phyloP scores from a whole-genome alignment of 805 yeast genomes.

The Hanseniaspora nectarophila region DNA sequence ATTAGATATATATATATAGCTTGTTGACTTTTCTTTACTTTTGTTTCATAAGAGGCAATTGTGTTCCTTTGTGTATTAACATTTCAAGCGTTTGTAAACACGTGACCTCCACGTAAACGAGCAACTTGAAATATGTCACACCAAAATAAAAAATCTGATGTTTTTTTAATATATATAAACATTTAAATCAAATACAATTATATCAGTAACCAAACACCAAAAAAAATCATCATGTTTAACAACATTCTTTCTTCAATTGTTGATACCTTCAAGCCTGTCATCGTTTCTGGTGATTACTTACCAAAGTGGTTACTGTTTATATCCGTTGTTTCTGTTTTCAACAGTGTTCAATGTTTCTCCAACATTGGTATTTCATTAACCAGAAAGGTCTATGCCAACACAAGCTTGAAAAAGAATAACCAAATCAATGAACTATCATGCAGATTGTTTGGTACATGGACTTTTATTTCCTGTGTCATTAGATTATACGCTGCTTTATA shows the following conservation, averaged over 20 bases:
- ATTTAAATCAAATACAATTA: background rate
- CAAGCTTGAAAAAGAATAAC: conserved; percentile 31
- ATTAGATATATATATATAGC: too few species aligned
- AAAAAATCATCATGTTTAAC: conserved; percentile 1
- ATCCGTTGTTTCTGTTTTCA: conserved; percentile 83
- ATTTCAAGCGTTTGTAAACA: too few species aligned
- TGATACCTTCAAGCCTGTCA: conserved; percentile 21
- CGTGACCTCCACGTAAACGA: too few species aligned
- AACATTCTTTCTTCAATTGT: background rate
- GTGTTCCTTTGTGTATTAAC: too few species aligned
- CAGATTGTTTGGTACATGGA: conserved; percentile 99
- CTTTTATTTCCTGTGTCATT: conserved; percentile 70
- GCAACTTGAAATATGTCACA: too few species aligned
- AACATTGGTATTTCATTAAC: conserved; percentile 61
- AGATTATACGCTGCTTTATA: conserved; percentile 80
- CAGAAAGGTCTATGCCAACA: conserved; percentile 59
- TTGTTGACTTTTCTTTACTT: too few species aligned
- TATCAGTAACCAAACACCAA: background rate
- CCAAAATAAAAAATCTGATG: too few species aligned
- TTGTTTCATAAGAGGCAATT: too few species aligned
- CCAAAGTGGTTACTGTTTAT: conserved; percentile 73
- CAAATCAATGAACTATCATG: conserved; percentile 65
- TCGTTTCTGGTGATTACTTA: conserved; percentile 38
- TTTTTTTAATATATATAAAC: too few species aligned
- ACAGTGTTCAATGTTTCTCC: conserved; percentile 74